These are phyloP conservation scores for Cryptosporidium ryanae DNA, from an alignment of 169 alveolate genomes.

Conservation along the genomic window DNA sequence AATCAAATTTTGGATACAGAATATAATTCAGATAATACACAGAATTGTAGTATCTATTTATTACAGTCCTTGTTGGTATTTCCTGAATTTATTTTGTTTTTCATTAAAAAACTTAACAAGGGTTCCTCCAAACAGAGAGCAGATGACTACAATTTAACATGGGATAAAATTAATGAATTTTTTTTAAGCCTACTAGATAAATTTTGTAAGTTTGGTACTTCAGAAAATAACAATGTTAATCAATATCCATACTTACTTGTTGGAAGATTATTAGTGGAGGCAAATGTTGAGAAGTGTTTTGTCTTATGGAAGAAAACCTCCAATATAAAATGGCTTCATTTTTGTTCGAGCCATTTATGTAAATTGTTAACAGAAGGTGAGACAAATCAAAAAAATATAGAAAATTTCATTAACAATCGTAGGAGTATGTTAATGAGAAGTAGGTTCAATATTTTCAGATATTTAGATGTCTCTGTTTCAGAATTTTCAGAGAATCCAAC, in stretches of 20 bases:
- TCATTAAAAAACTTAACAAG: neutral
- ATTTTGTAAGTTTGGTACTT: neutral
- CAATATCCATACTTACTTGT: constrained; percentile 37
- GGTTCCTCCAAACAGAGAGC: neutral
- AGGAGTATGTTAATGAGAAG: constrained; percentile 23
- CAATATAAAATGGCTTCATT: constrained; percentile 21
- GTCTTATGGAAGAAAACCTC: constrained; percentile 28
- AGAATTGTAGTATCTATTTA: constrained; percentile 34
- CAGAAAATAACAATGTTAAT: neutral
- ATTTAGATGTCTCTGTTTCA: constrained; percentile 34
- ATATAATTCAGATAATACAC: constrained; percentile 4
- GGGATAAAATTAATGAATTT: constrained; percentile 4
- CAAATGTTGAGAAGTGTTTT: constrained; percentile 45
- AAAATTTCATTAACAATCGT: neutral
- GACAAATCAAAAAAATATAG: neutral
- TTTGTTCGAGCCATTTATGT: constrained; percentile 21
- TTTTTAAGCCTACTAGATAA: neutral
- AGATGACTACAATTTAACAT: neutral
- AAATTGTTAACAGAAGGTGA: constrained; percentile 3
- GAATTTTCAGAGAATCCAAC: constrained; percentile 54
- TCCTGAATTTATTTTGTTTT: constrained; percentile 40
- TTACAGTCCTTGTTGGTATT: constrained; percentile 42
- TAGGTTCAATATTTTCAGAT: constrained; percentile 65
- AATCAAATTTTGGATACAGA: constrained; percentile 17
- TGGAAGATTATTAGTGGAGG: constrained; percentile 57